phyloP scores from a whole-genome alignment of 129 eudicot species.

The sunflower (Helianthus annuus) region HanXRQr2.0-SUNRISE NC_035441.2:10728999-10729498 shows the following conservation, averaged over 20 bases:
- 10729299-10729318: conserved; percentile 98
- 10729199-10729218: not conserved
- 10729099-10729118: too few species aligned
- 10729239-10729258: conserved; percentile 45
- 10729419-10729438: conserved; percentile 58
- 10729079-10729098: too few species aligned
- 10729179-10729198: not conserved
- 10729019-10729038: too few species aligned
- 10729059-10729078: too few species aligned
- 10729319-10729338: conserved; percentile 58
- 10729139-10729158: too few species aligned
- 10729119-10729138: too few species aligned
- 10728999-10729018: too few species aligned
- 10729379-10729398: not conserved
- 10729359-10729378: not conserved
- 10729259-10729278: conserved; percentile 73
- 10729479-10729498: conserved; percentile 41
- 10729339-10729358: not conserved
- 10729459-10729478: conserved; percentile 95
- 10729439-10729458: conserved; percentile 98
- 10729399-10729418: not conserved
- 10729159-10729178: not conserved
- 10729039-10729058: too few species aligned
- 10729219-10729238: not conserved
- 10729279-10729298: conserved; percentile 77